Evolutionary conservation across 352 stramenopile species (phyloP), one percentile per base, ranked within the genome.

Genomic region (Globisporangium splendens): DNA sequence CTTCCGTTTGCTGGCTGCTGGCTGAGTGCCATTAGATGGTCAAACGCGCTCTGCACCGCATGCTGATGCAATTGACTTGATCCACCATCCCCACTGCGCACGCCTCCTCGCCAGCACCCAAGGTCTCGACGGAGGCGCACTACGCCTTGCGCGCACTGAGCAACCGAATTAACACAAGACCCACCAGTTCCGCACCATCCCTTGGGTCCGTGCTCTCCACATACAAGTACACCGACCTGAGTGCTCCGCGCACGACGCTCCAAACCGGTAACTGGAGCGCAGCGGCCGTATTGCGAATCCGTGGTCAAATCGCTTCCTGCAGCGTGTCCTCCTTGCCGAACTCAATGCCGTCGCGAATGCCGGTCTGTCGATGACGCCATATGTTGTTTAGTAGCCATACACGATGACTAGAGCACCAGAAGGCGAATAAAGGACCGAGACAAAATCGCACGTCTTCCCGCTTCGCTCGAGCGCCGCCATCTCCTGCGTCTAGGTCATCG

Each of bases 291-390:
- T n/a, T n/a, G n/a, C 50, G 20, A 89, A 93, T 1, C 83, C 80
- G 8, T 59, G 17, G 59, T 90, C 79, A 48, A 93, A 93, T 33
- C 83, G n/a, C 83, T 57, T 80, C 49, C 61, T 93, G 83, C 22
- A 93, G 54, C 35, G 79, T 83, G 55, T 73, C 67, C 22, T 93
- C 77, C 62, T 93, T 91, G 39, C 78, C 83, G 8, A 81, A 53
- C 42, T 93, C 80, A 31, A 91, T 69, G 15, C 78, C 80, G 20
- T 91, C 80, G 12, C 77, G 83, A 49, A 90, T 76, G 41, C 83
- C 83, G 28, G 83, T 48, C 77, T 91, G 54, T n/a, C 4, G 17
- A 56, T 24, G 22, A 5, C 24, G 28, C 28, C 28, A 35, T 31
- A 61, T 24, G n/a, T 20, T 17, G 13, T 24, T 18, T 20, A 62